Evolutionary conservation across 2,329 filamentous ascomycete species (phyloP), one percentile per base, ranked within the genome.

Genomic region (Sporothrix brasiliensis): DNA sequence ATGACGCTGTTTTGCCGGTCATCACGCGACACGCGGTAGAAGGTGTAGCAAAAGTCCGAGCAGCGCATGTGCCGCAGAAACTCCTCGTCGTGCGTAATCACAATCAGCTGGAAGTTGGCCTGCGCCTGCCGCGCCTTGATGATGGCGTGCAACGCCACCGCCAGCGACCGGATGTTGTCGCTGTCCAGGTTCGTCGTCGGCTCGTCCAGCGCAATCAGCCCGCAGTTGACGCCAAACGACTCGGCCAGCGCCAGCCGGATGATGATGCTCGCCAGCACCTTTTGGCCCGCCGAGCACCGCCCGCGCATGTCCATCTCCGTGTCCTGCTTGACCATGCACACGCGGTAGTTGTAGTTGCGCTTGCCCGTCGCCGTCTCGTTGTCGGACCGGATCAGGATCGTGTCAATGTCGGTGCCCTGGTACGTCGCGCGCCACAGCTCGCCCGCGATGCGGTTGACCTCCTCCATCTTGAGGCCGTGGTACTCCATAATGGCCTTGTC

Each of bases 301-400:
- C 95, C 96, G 73, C 95, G 92, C 95, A 99, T 99, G 82, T 99
- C 95, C 93, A 99, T 97, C 80, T 99, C 95, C 0, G 92, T 92
- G 77, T 96, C 93, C 78, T 94, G 91, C 83, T 99, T 99, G 75
- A 97, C 89, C 95, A 99, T 99, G 80, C 92, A 94, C 6, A 99
- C 91, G 61, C 95, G 92, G 83, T 99, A 99, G 81, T 99, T 98
- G 86, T 98, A 98, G 73, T 86, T 92, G 76, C 92, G 89, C 76
- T 53, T 70, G 58, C 60, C 71, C 66, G 66, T 75, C 65, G 84
- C 84, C 61, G 87, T 88, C 78, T 98, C 95, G 75, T 89, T 91
- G 80, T 98, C 94, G 21, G 94, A 97, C 53, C 92, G 91, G 81
- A 99, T 98, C 77, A 96, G 87, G 77, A 99, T 97, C 0, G 92